A percentile compares a stretch with the other conserved stretches of the same genome.
Evolutionary conservation across 495 filamentous ascomycete genomes (phyloP).

Genomic region (Hyaloscypha finlandica): DNA sequence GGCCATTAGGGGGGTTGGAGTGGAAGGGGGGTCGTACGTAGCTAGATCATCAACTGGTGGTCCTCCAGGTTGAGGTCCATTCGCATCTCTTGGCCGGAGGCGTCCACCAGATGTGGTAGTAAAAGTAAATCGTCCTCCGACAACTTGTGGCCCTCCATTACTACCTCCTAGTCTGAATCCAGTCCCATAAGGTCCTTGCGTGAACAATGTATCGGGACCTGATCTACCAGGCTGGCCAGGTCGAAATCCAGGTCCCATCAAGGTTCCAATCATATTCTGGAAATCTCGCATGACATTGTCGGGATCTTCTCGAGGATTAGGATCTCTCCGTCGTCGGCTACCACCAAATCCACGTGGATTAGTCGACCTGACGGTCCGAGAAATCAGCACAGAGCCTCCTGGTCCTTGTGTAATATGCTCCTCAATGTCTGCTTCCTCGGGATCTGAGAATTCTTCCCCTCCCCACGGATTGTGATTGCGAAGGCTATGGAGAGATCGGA

Average conservation of each 20-base stretch:
- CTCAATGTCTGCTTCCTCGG: constrained; percentile 49
- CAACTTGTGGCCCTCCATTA: constrained; percentile 19
- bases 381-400: constrained; percentile 44
- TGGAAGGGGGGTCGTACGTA: constrained; percentile 30
- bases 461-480: constrained; percentile 42
- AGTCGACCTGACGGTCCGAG: constrained; percentile 21
- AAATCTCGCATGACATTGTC: constrained; percentile 32
- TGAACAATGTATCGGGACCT: constrained; percentile 32
- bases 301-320: constrained; percentile 17
- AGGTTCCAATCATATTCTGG: constrained; percentile 32
- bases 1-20: constrained; percentile 17
- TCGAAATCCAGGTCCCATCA: constrained; percentile 32
- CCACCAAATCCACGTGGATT: not conserved
- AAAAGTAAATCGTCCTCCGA: constrained; percentile 28
- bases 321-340: not conserved
- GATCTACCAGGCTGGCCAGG: constrained; percentile 31
- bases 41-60: constrained; percentile 28
- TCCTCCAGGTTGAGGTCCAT: constrained; percentile 22
- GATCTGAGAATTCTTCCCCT: constrained; percentile 43
- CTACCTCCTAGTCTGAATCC: constrained; percentile 18
- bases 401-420: constrained; percentile 47
- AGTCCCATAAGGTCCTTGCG: not conserved
- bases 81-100: constrained; percentile 19
- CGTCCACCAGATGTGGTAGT: constrained; percentile 22
- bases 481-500: constrained; percentile 27